Conservation (phyloP, 257 asterid species). For the Solanum phureja region DNA sequence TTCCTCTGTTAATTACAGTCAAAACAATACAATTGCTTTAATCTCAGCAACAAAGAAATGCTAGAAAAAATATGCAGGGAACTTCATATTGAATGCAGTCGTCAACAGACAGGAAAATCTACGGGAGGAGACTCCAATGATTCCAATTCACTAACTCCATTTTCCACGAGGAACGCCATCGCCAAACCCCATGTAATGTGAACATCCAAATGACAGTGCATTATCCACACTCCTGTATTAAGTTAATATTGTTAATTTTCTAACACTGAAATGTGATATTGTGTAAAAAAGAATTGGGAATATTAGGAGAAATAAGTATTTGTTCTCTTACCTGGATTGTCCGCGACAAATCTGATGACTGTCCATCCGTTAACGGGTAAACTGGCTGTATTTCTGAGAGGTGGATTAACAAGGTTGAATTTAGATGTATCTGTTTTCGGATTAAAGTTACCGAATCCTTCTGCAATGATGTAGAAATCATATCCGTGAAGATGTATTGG, state of each 20-base stretch:
- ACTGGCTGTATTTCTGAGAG: conserved; percentile 67
- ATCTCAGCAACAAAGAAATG: neutral
- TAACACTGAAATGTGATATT: neutral
- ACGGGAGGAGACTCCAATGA: conserved; percentile 50
- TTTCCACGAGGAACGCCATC: conserved; percentile 65
- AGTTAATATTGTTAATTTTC: neutral
- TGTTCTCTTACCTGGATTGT: conserved; percentile 67
- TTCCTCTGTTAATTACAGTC: conserved; percentile 3
- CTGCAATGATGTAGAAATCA: conserved; percentile 71
- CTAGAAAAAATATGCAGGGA: neutral
- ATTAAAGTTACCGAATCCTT: conserved; percentile 82
- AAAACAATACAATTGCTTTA: conserved; percentile 12
- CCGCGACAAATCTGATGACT: conserved; percentile 82
- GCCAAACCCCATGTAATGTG: conserved; percentile 83
- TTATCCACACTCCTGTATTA: conserved; percentile 63
- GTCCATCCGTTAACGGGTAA: conserved; percentile 90
- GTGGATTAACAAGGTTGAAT: conserved; percentile 79
- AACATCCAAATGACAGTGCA: conserved; percentile 93
- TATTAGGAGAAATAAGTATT: neutral
- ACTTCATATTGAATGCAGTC: neutral
- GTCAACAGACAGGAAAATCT: conserved; percentile 55
- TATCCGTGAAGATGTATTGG: conserved; percentile 95
- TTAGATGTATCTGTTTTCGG: conserved; percentile 40
- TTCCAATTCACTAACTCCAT: conserved; percentile 54
- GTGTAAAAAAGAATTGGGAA: neutral